Conservation (phyloP, 2,329 filamentous ascomycete species). For the Escovopsis sp. region DNA sequence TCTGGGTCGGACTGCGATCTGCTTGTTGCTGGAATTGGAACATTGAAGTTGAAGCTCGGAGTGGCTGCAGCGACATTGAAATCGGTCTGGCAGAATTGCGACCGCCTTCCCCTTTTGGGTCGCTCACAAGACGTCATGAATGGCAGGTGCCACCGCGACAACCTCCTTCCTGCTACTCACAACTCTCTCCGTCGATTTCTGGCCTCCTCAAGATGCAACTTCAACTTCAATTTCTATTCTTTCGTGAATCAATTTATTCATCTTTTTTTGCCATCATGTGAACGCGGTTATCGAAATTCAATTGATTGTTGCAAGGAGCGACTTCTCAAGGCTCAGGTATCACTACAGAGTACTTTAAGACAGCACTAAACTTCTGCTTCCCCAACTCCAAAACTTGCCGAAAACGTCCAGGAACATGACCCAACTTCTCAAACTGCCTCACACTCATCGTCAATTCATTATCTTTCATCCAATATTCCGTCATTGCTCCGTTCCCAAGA, state of each 20-base stretch:
- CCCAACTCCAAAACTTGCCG: slow-evolving; percentile 1
- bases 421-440: slow-evolving; percentile 1
- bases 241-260: too few species aligned
- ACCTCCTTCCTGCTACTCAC: neutral
- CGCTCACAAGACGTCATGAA: too few species aligned
- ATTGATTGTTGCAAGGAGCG: slow-evolving; percentile 1
- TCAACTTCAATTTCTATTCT: too few species aligned
- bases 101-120: slow-evolving; percentile 7
- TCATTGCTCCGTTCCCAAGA: neutral
- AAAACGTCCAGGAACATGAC: slow-evolving; percentile 1
- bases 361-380: neutral
- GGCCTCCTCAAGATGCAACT: neutral
- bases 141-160: too few species aligned
- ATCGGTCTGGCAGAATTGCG: slow-evolving; percentile 3
- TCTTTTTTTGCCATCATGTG: too few species aligned
- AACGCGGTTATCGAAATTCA: neutral
- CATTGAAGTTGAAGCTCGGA: too few species aligned
- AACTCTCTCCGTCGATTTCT: neutral
- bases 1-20: too few species aligned
- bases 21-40: too few species aligned
- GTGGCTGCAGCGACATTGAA: too few species aligned
- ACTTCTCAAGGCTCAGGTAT: slow-evolving; percentile 1
- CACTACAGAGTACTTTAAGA: neutral
- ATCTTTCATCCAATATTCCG: neutral
- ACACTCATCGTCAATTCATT: neutral